Percentiles rank a stretch among this genome's conserved stretches.
Evolutionary conservation across 495 filamentous ascomycete species (phyloP).

Genomic region (Aspergillus diversus): DNA sequence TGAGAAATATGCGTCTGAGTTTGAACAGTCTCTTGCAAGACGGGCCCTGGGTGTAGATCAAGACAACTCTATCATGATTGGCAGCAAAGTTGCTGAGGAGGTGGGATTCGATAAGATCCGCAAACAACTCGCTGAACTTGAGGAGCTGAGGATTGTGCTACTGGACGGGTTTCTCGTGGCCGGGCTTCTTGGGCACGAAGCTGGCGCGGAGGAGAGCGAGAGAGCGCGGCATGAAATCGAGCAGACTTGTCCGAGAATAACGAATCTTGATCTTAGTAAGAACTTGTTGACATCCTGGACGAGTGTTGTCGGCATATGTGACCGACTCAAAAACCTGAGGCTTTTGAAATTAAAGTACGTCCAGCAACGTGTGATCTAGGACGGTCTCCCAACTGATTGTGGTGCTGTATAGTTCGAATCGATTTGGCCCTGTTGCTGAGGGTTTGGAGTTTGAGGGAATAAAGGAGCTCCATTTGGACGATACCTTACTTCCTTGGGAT

Average conservation of each 20-base stretch:
- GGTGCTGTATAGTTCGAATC: conserved; percentile 66
- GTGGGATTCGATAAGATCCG: conserved; percentile 95
- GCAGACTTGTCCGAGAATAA: conserved; percentile 60
- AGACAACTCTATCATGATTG: conserved; percentile 65
- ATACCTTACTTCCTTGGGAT: conserved; percentile 73
- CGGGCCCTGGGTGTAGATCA: conserved; percentile 26
- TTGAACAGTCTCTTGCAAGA: conserved; percentile 30
- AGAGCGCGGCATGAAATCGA: conserved; percentile 35
- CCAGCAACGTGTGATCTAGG: neutral
- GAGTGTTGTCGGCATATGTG: conserved; percentile 71
- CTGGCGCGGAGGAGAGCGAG: conserved; percentile 32
- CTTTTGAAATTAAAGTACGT: conserved; percentile 73
- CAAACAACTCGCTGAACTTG: conserved; percentile 72
- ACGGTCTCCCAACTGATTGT: conserved; percentile 19
- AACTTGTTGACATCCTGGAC: conserved; percentile 73
- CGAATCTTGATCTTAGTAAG: conserved; percentile 82
- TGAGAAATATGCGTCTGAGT: conserved; percentile 77
- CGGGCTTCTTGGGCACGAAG: conserved; percentile 41
- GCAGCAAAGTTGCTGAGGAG: conserved; percentile 89
- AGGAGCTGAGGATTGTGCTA: conserved; percentile 77
- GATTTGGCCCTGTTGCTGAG: conserved; percentile 60
- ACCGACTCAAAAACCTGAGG: conserved; percentile 61
- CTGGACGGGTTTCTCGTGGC: conserved; percentile 74
- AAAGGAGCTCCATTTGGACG: conserved; percentile 70
- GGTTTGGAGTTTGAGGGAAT: conserved; percentile 57